A percentile compares a stretch with the other conserved stretches of the same genome.
These are phyloP conservation scores for Moringa oleifera DNA, from an alignment of 345 rosid genomes.

Conservation along the genomic window DNA sequence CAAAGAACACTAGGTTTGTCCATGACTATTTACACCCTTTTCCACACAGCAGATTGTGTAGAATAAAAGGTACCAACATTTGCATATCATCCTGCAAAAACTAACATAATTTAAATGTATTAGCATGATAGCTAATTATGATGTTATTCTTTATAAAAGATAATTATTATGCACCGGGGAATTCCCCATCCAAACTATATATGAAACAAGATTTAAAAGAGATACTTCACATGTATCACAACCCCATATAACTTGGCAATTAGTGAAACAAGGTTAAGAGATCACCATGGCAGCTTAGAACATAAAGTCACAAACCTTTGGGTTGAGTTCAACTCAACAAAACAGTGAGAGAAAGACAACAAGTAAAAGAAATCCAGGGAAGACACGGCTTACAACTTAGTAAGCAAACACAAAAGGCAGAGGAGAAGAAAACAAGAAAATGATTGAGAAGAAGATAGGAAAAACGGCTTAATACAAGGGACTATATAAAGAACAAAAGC, in stretches of 20 bases:
- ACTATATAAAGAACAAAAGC: constrained; percentile 1
- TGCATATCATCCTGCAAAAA: no score
- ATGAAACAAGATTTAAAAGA: no score
- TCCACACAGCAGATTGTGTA: background rate
- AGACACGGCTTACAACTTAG: constrained; percentile 12
- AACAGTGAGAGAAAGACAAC: background rate
- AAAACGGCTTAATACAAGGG: background rate
- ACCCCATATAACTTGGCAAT: no score
- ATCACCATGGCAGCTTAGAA: background rate
- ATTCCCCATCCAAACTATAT: no score
- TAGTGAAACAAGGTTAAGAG: no score
- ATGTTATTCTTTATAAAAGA: no score
- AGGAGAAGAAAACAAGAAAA: constrained; percentile 2
- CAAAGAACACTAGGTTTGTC: no score
- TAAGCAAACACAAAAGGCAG: constrained; percentile 1
- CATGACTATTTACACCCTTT: background rate
- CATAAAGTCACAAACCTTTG: background rate
- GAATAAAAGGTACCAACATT: background rate
- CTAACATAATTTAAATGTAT: no score
- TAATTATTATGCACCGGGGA: no score
- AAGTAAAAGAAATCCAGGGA: background rate
- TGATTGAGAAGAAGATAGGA: background rate
- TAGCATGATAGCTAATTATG: no score
- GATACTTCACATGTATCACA: no score
- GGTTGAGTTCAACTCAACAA: background rate